Evolutionary conservation across 1,284 basidiomycete species (phyloP), one percentile per base, ranked within the genome.

Genomic region (Ceratobasidium sp.): DNA sequence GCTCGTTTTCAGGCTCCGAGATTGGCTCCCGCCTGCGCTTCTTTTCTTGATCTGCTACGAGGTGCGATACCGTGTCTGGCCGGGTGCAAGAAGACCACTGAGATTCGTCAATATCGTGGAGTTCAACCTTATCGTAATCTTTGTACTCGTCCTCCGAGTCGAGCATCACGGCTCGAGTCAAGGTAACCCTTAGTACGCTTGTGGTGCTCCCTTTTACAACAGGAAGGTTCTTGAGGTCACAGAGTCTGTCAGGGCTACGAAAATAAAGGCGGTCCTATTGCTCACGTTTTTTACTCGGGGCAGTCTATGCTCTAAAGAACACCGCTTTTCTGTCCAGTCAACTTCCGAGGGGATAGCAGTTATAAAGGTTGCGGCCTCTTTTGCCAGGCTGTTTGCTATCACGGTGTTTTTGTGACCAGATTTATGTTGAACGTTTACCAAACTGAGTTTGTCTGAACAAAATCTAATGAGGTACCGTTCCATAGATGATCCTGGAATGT

Each of bases 291-390:
- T 39, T 2, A 26, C 18, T 2, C 26, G 18, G 1, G 36, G 16
- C 9, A 36, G 28, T 18, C 34, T 16, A 12, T n/a, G 28, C 41
- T 70, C 41, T n/a, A 70, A 30, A 21, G 39, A 9, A 34, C 39
- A 36, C 4, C 65, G 41, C 43, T 57, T 55, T 6, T 18, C 23
- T 21, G 57, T 53, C 65, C 65, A 70, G 28, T 70, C 65, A 5
- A 32, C 21, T 5, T 46, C 55, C 8, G 23, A 2, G 12, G 65
- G 53, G 28, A 58, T 34, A 1, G n/a, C 12, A 14, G 36, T 5
- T 2, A 28, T 70, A 23, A 12, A 26, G 12, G 4, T 12, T 10
- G 65, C 65, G 12, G 65, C 53, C 1, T 32, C 14, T 28, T 28
- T 57, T 1, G 65, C 65, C 23, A 58, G 39, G 3, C 3, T 8